These are phyloP conservation scores for Periglandula ipomoeae DNA, from an alignment of 2,329 filamentous ascomycete species.

Conservation along the genomic window DNA sequence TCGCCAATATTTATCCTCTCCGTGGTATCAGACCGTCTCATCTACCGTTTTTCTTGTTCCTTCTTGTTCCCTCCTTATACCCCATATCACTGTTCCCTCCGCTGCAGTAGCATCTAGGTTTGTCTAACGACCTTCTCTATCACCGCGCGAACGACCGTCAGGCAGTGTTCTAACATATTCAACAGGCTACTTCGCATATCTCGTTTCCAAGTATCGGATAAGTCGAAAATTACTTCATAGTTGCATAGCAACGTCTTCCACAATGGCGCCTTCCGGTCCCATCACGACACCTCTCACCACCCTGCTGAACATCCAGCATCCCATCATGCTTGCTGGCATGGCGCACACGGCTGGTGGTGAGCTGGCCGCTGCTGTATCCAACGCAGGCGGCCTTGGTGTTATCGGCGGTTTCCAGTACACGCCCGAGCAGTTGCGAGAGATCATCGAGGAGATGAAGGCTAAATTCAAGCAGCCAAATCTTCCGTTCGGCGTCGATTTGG, in stretches of 20 bases:
- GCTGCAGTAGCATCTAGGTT: too few species aligned
- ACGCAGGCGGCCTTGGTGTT: slow-evolving; percentile 76
- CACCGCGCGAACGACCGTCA: too few species aligned
- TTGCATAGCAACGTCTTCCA: background rate
- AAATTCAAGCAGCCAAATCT: slow-evolving; percentile 57
- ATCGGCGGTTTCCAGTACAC: slow-evolving; percentile 66
- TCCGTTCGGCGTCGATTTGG: slow-evolving; percentile 86
- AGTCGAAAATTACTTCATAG: too few species aligned
- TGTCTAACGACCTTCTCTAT: too few species aligned
- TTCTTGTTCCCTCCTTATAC: too few species aligned
- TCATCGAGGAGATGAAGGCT: slow-evolving; percentile 79
- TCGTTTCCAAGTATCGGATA: too few species aligned
- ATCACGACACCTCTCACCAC: slow-evolving; percentile 70
- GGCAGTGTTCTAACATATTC: too few species aligned
- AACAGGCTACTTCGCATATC: too few species aligned
- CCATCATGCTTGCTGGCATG: slow-evolving; percentile 90
- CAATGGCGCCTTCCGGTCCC: slow-evolving; percentile 36
- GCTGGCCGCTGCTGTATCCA: slow-evolving; percentile 79
- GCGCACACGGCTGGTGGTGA: slow-evolving; percentile 70
- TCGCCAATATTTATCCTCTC: background rate
- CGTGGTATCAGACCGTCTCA: too few species aligned
- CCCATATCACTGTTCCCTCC: too few species aligned
- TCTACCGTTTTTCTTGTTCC: too few species aligned
- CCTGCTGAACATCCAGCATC: slow-evolving; percentile 77
- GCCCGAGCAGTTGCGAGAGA: slow-evolving; percentile 63